phyloP scores from a whole-genome alignment of 192 early-diverging fungal genomes.

The Ambispora gerdemannii region DNA sequence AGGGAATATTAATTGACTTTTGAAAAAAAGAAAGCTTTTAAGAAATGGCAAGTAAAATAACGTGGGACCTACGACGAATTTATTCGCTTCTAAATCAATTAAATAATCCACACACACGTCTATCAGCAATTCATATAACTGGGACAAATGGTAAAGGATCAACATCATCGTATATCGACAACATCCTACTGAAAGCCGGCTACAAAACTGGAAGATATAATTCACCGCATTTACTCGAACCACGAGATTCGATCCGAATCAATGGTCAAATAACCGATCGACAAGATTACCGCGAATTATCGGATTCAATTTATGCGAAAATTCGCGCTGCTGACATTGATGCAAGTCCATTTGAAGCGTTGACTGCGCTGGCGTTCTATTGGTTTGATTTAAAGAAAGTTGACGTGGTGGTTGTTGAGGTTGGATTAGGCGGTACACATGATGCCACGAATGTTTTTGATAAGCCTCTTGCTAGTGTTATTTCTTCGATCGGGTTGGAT shows the following conservation, averaged over 20 bases:
- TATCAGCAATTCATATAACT: conserved; percentile 67
- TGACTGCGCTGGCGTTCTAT: conserved; percentile 54
- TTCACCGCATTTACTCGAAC: conserved; percentile 88
- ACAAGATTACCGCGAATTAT: conserved; percentile 71
- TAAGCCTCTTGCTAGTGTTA: conserved; percentile 63
- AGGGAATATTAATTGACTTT: no score
- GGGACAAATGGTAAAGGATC: conserved; percentile 90
- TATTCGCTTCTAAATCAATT: neutral
- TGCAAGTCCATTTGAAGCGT: conserved; percentile 71
- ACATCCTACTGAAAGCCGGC: conserved; percentile 57
- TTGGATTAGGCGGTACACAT: conserved; percentile 78
- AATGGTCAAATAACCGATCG: conserved; percentile 74
- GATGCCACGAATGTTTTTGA: conserved; percentile 80
- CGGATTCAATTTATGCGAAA: conserved; percentile 56
- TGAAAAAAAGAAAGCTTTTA: conserved; percentile 70
- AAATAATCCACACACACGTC: conserved; percentile 43
- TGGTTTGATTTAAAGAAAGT: conserved; percentile 57
- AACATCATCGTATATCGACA: conserved; percentile 72
- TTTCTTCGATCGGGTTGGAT: conserved; percentile 79
- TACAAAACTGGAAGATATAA: conserved; percentile 79
- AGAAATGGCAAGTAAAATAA: neutral
- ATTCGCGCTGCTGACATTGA: conserved; percentile 40
- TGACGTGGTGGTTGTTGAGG: conserved; percentile 75
- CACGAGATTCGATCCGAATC: conserved; percentile 89
- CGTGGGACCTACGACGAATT: neutral